Percentiles rank a stretch among this genome's conserved stretches.
Conservation (phyloP, 768 basidiomycete species). For the Lyophyllum atratum region DNA sequence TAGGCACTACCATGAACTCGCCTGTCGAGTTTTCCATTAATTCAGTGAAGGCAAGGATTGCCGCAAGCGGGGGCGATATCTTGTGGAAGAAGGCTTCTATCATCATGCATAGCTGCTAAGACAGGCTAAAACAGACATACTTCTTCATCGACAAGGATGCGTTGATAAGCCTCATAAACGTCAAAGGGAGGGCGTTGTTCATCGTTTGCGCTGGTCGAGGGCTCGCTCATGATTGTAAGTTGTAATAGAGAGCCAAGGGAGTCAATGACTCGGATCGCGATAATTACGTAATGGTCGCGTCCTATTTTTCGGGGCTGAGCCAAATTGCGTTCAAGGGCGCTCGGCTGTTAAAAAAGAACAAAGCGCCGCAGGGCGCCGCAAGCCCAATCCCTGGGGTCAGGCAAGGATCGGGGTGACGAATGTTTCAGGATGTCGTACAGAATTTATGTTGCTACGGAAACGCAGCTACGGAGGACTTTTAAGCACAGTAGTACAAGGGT, state of each 20-base stretch:
- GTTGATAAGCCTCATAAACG: conserved; percentile 54
- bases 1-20: conserved; percentile 30
- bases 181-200: conserved; percentile 29
- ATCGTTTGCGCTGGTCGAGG: background rate
- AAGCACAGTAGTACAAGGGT: conserved; percentile 1
- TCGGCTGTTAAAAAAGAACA: background rate
- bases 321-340: too few relatives aligned
- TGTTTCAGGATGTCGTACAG: conserved; percentile 3
- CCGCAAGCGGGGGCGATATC: conserved; percentile 85
- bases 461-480: background rate
- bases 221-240: background rate
- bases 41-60: conserved; percentile 83
- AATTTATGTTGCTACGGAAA: conserved; percentile 18
- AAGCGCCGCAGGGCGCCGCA: background rate
- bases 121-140: conserved; percentile 38
- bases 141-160: conserved; percentile 63
- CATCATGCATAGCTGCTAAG: background rate
- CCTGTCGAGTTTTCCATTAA: conserved; percentile 80
- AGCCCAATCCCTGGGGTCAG: background rate
- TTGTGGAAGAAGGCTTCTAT: conserved; percentile 26
- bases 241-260: background rate
- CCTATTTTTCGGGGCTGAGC: too few relatives aligned
- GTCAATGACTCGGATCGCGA: conserved; percentile 1
- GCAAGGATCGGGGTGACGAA: background rate
- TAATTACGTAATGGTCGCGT: conserved; percentile 13